Percentiles rank a stretch among this genome's conserved stretches.
Evolutionary conservation across 805 yeast species (phyloP).

Genomic region (Myxozyma geophila): DNA sequence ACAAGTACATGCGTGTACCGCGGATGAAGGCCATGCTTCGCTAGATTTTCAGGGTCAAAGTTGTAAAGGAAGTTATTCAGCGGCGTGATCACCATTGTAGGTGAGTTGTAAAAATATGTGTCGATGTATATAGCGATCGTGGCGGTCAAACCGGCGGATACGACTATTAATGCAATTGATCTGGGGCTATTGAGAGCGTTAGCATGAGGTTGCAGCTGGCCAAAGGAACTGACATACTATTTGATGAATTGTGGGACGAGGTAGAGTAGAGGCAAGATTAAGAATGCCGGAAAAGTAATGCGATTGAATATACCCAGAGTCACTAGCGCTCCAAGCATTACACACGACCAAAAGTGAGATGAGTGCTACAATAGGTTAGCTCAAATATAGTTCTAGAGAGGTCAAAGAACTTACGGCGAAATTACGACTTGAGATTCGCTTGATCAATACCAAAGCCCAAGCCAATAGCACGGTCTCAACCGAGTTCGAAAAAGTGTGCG

Average conservation of each 20-base stretch:
- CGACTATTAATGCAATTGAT: slow-evolving; percentile 16
- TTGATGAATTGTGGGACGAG: slow-evolving; percentile 24
- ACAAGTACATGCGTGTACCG: slow-evolving; percentile 71
- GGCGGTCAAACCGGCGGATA: slow-evolving; percentile 16
- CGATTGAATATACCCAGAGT: slow-evolving; percentile 82
- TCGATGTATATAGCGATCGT: slow-evolving; percentile 24
- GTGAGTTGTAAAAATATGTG: slow-evolving; percentile 30
- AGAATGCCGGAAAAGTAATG: slow-evolving; percentile 77
- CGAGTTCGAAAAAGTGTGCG: slow-evolving; percentile 89
- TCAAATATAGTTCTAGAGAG: not conserved
- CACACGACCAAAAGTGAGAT: slow-evolving; percentile 30
- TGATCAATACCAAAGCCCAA: slow-evolving; percentile 55
- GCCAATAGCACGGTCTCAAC: slow-evolving; percentile 64
- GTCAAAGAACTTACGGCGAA: slow-evolving; percentile 16
- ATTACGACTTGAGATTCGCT: slow-evolving; percentile 36
- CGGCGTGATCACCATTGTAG: slow-evolving; percentile 64
- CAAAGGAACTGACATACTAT: slow-evolving; percentile 14
- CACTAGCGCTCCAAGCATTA: slow-evolving; percentile 53
- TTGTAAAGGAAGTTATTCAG: slow-evolving; percentile 78
- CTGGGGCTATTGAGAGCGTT: slow-evolving; percentile 13
- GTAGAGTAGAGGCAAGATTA: slow-evolving; percentile 60
- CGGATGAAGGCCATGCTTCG: slow-evolving; percentile 83
- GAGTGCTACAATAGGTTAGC: slow-evolving; percentile 4
- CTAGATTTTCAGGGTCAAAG: slow-evolving; percentile 58
- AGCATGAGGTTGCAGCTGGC: not conserved